Evolutionary conservation across 2,329 filamentous ascomycete genomes (phyloP).

Genomic region (Ceratocystis colombiana): DNA sequence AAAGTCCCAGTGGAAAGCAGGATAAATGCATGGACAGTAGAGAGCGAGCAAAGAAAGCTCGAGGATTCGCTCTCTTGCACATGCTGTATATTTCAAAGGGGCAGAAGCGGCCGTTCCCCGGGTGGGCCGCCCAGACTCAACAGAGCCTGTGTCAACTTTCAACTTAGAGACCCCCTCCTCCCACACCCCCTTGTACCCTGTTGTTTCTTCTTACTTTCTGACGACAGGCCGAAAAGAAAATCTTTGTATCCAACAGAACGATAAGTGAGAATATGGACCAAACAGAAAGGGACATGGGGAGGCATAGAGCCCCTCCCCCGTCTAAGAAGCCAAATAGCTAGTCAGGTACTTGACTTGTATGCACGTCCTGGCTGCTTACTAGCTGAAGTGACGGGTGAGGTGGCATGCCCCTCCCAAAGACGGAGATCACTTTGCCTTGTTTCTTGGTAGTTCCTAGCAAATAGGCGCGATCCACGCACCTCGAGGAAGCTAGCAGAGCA

Average conservation of each 20-base stretch:
- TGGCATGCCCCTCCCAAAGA: not conserved
- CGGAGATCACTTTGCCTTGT: not conserved
- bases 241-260: not conserved
- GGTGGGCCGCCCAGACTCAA: not conserved
- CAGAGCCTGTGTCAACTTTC: not conserved
- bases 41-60: not conserved
- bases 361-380: constrained; percentile 3
- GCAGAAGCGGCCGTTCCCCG: not conserved
- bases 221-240: constrained; percentile 8
- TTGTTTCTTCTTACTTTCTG: constrained; percentile 9
- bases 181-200: constrained; percentile 3
- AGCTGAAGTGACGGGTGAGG: not conserved
- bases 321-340: not conserved
- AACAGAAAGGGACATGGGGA: not conserved
- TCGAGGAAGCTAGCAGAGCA: not conserved
- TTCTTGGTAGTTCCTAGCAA: constrained; percentile 1
- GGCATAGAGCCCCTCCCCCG: not conserved
- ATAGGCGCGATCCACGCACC: not conserved
- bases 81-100: not conserved
- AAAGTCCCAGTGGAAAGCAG: not conserved
- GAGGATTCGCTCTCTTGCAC: not conserved
- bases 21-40: not conserved
- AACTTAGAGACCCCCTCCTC: not conserved
- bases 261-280: not conserved
- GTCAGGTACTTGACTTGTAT: constrained; percentile 13